phyloP scores from a whole-genome alignment of 2,329 filamentous ascomycete species.

The Aspergillus transmontanensis region DNA sequence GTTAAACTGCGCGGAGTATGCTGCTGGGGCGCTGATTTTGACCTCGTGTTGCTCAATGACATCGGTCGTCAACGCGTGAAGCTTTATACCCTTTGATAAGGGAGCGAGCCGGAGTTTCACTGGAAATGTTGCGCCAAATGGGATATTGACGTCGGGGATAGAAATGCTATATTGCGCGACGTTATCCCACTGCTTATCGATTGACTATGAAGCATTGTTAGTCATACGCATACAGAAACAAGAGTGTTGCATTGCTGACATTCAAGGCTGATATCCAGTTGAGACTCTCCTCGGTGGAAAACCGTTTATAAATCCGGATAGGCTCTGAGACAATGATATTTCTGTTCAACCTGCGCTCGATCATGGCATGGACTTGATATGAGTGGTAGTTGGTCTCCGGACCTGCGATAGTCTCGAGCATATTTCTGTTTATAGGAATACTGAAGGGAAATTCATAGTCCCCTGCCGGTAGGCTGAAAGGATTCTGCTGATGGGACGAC shows the following conservation, averaged over 20 bases:
- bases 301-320: conserved; percentile 17
- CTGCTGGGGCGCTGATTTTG: conserved; percentile 19
- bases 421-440: conserved; percentile 14
- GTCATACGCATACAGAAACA: not conserved
- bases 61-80: conserved; percentile 13
- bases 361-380: conserved; percentile 18
- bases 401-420: conserved; percentile 16
- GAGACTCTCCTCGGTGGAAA: conserved; percentile 2
- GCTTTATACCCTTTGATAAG: conserved; percentile 13
- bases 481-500: conserved; percentile 17
- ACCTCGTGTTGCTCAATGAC: conserved; percentile 21
- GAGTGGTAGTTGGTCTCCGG: conserved; percentile 20
- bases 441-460: conserved; percentile 25
- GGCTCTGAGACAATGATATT: conserved; percentile 20
- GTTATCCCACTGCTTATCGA: conserved; percentile 12
- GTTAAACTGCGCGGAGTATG: conserved; percentile 18
- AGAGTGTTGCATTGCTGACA: conserved; percentile 3
- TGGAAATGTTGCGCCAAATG: conserved; percentile 23
- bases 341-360: conserved; percentile 18
- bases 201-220: conserved; percentile 8
- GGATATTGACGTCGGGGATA: conserved; percentile 20
- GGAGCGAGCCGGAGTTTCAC: conserved; percentile 23
- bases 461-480: conserved; percentile 21
- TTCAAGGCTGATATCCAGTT: not conserved
- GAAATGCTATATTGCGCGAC: conserved; percentile 22